These are phyloP conservation scores for Phylloporus sp. DNA, from an alignment of 768 basidiomycete species.

Conservation along the genomic window DNA sequence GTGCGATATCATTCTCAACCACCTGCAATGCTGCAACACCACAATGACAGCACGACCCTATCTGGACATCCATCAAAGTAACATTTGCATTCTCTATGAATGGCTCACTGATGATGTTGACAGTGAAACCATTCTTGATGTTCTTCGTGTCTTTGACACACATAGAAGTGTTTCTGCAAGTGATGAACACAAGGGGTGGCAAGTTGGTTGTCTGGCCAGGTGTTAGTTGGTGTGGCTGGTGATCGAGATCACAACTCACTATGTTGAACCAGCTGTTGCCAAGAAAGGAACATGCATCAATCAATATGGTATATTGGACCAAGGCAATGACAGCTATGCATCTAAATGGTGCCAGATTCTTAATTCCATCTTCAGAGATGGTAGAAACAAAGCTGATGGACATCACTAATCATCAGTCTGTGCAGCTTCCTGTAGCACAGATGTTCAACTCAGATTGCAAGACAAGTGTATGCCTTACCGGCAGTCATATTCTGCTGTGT, in stretches of 20 bases:
- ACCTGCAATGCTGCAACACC: no score
- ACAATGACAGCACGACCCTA: no score
- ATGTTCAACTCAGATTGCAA: background rate
- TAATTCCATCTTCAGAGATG: constrained; percentile 28
- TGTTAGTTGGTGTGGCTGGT: background rate
- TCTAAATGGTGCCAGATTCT: constrained; percentile 43
- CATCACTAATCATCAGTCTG: constrained; percentile 33
- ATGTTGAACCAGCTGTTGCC: constrained; percentile 30
- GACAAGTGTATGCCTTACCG: constrained; percentile 14
- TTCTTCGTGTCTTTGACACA: constrained; percentile 39
- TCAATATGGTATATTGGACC: background rate
- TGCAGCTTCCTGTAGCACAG: constrained; percentile 25
- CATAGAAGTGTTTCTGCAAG: constrained; percentile 13
- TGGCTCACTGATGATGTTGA: constrained; percentile 54
- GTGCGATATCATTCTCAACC: no score
- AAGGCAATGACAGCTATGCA: constrained; percentile 5
- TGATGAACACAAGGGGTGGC: constrained; percentile 37
- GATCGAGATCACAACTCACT: constrained; percentile 6
- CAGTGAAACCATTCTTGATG: constrained; percentile 45
- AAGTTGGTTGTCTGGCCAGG: constrained; percentile 14
- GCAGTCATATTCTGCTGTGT: constrained; percentile 27
- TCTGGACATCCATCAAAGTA: constrained; percentile 34
- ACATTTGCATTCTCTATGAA: constrained; percentile 38
- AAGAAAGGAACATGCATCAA: background rate
- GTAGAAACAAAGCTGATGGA: constrained; percentile 45